phyloP scores from a whole-genome alignment of 2,329 filamentous ascomycete species.

The Diaporthe australafricana region DNA sequence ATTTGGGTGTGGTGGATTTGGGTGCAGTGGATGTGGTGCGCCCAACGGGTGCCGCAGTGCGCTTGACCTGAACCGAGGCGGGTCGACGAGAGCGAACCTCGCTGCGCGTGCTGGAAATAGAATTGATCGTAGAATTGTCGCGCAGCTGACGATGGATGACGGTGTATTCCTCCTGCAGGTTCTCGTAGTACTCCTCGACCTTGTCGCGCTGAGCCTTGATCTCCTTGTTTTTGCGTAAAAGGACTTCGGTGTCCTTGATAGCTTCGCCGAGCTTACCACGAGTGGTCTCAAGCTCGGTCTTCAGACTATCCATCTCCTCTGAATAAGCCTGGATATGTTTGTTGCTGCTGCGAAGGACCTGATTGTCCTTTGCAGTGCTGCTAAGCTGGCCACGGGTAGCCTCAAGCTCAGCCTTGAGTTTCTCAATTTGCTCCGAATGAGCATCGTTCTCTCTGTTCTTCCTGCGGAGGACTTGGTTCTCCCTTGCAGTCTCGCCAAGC shows the following conservation, averaged over 20 bases:
- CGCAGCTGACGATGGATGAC: conserved; percentile 42
- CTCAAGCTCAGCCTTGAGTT: conserved; percentile 34
- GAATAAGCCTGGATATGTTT: background rate
- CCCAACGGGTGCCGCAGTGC: background rate
- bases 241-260: conserved; percentile 41
- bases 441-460: conserved; percentile 27
- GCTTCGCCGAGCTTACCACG: conserved; percentile 45
- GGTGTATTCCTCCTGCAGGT: conserved; percentile 40
- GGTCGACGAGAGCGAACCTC: conserved; percentile 69
- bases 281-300: conserved; percentile 37
- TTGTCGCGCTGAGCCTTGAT: conserved; percentile 41
- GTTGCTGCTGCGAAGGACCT: conserved; percentile 38
- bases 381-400: conserved; percentile 44
- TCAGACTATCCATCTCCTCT: background rate
- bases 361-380: conserved; percentile 43
- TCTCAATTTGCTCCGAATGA: background rate
- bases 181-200: conserved; percentile 42
- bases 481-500: conserved; percentile 44
- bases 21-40: background rate
- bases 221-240: conserved; percentile 38
- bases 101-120: conserved; percentile 56
- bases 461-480: conserved; percentile 39
- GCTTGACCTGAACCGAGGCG: conserved; percentile 72
- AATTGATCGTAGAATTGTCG: conserved; percentile 41
- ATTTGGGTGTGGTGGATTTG: background rate